A percentile compares a stretch with the other conserved stretches of the same genome.
Conservation (phyloP, 352 stramenopile genomes). For the Aphanomyces euteiches region DNA sequence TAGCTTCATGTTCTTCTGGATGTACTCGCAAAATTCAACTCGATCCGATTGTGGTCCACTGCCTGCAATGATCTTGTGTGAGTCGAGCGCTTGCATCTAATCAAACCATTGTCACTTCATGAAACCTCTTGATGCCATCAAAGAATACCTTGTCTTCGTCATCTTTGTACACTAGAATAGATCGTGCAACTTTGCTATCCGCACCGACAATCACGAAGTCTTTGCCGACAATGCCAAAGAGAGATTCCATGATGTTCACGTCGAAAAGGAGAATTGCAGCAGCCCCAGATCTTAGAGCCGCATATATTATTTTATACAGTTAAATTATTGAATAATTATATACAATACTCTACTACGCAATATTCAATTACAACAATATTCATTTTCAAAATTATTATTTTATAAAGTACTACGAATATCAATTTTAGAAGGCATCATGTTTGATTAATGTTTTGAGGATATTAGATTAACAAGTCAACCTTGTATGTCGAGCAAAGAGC, state of each 20-base stretch:
- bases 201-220: conserved; percentile 89
- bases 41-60: conserved; percentile 76
- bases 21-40: conserved; percentile 79
- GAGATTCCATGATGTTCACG: conserved; percentile 61
- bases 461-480: no score
- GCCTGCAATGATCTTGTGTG: conserved; percentile 77
- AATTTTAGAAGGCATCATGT: no score
- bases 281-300: conserved; percentile 13
- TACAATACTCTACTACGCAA: background rate
- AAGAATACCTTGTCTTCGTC: conserved; percentile 88
- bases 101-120: background rate
- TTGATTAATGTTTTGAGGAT: no score
- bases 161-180: conserved; percentile 91
- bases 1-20: conserved; percentile 91
- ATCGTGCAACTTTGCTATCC: conserved; percentile 86
- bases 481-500: no score
- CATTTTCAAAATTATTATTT: background rate
- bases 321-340: background rate
- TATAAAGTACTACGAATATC: background rate
- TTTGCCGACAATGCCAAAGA: conserved; percentile 87
- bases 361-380: background rate
- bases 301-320: background rate
- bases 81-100: conserved; percentile 70
- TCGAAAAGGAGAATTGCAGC: conserved; percentile 23
- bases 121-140: conserved; percentile 1